Conservation (phyloP, 805 yeast genomes). For the Ogataea parapolymorpha region DNA sequence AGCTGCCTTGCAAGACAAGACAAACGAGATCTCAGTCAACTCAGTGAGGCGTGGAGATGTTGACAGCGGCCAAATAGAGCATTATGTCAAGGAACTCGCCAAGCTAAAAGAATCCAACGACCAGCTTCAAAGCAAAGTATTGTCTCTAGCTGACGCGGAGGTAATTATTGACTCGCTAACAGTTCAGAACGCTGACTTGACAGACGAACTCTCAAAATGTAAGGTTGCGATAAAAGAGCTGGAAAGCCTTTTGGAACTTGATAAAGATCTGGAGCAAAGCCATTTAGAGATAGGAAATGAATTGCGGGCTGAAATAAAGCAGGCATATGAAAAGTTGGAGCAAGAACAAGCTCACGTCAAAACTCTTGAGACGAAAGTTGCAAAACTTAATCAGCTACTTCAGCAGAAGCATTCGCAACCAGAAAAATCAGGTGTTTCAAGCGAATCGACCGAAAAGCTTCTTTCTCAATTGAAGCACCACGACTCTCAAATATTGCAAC, state of each 20-base stretch:
- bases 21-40: background rate
- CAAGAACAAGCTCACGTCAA: constrained; percentile 18
- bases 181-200: constrained; percentile 34
- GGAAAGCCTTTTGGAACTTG: constrained; percentile 48
- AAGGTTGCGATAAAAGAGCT: constrained; percentile 40
- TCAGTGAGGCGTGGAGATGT: background rate
- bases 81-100: constrained; percentile 1
- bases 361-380: constrained; percentile 24
- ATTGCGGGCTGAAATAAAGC: constrained; percentile 37
- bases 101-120: constrained; percentile 13
- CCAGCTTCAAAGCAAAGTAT: constrained; percentile 30
- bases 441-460: constrained; percentile 4
- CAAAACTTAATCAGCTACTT: constrained; percentile 34
- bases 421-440: background rate
- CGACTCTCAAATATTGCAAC: constrained; percentile 14
- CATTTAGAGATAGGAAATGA: constrained; percentile 43
- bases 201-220: constrained; percentile 32
- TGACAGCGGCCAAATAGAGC: background rate
- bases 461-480: constrained; percentile 16
- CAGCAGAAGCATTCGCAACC: background rate
- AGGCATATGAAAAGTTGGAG: constrained; percentile 19
- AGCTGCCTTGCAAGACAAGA: background rate
- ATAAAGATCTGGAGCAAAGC: constrained; percentile 46
- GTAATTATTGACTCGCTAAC: constrained; percentile 36
- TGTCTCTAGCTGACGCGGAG: constrained; percentile 29